These are phyloP conservation scores for Solanum appendiculatum DNA, from an alignment of 257 asterid genomes.

Conservation along the genomic window DNA sequence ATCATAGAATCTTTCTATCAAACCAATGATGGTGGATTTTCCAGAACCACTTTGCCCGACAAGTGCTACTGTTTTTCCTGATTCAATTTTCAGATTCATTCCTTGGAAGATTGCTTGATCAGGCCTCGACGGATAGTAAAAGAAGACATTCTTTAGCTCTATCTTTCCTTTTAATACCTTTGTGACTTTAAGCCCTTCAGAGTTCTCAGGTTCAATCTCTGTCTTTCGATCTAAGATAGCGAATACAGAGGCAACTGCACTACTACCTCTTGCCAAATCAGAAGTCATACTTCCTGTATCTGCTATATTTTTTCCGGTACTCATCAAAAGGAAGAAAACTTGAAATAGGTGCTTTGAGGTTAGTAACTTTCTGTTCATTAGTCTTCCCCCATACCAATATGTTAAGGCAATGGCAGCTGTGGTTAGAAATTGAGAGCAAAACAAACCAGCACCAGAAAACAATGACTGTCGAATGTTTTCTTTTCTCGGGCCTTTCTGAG, in stretches of 20 bases:
- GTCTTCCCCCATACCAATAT: conserved; percentile 74
- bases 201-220: conserved; percentile 47
- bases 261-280: conserved; percentile 60
- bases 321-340: conserved; percentile 63
- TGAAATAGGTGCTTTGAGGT: conserved; percentile 52
- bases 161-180: conserved; percentile 30
- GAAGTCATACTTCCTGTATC: conserved; percentile 79
- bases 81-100: conserved; percentile 40
- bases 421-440: conserved; percentile 43
- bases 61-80: conserved; percentile 52
- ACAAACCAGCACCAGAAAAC: conserved; percentile 52
- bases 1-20: conserved; percentile 68
- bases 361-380: conserved; percentile 40
- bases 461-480: conserved; percentile 61
- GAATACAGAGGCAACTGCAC: conserved; percentile 40
- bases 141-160: conserved; percentile 35
- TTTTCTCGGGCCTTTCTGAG: conserved; percentile 31
- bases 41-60: conserved; percentile 83
- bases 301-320: conserved; percentile 68
- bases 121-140: conserved; percentile 63
- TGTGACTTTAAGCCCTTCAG: conserved; percentile 17
- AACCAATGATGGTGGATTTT: conserved; percentile 57
- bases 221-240: conserved; percentile 40
- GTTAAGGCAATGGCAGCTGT: conserved; percentile 51
- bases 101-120: conserved; percentile 57